Percentiles rank a stretch among this genome's conserved stretches.
Evolutionary conservation across 805 yeast species (phyloP).

Genomic region (Lachancea sp.): DNA sequence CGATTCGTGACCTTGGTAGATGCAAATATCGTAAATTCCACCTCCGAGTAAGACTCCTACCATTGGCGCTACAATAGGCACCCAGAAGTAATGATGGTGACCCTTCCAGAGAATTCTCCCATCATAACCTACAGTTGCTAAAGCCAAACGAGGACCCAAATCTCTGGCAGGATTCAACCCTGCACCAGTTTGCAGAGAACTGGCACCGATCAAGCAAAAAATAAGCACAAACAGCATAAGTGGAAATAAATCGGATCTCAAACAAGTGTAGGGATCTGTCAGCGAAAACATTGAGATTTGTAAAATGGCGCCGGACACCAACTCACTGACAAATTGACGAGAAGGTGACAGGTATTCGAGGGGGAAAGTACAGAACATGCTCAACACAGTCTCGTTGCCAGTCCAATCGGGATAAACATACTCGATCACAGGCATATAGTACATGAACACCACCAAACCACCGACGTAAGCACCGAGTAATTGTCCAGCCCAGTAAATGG

Average conservation of each 20-base stretch:
- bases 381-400: constrained; percentile 32
- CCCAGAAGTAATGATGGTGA: constrained; percentile 45
- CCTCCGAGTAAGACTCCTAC: constrained; percentile 45
- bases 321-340: constrained; percentile 45
- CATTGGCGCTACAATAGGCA: constrained; percentile 45
- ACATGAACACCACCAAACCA: constrained; percentile 41
- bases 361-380: constrained; percentile 44
- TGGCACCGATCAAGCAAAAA: constrained; percentile 41
- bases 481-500: constrained; percentile 42
- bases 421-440: constrained; percentile 35
- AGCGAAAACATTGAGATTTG: constrained; percentile 44
- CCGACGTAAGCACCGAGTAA: constrained; percentile 44
- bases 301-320: constrained; percentile 39
- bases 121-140: constrained; percentile 43
- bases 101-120: constrained; percentile 34
- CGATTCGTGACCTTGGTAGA: constrained; percentile 47
- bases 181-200: constrained; percentile 49
- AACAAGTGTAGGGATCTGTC: constrained; percentile 45
- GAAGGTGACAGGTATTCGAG: constrained; percentile 34
- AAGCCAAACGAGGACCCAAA: constrained; percentile 47
- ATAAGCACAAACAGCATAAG: constrained; percentile 41
- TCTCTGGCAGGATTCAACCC: constrained; percentile 52
- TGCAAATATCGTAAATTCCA: constrained; percentile 44
- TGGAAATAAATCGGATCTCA: constrained; percentile 43
- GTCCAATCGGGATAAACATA: constrained; percentile 25